Percentiles rank a stretch among this genome's conserved stretches.
Evolutionary conservation across 2,329 filamentous ascomycete genomes (phyloP).

Genomic region (Botrytis deweyae): DNA sequence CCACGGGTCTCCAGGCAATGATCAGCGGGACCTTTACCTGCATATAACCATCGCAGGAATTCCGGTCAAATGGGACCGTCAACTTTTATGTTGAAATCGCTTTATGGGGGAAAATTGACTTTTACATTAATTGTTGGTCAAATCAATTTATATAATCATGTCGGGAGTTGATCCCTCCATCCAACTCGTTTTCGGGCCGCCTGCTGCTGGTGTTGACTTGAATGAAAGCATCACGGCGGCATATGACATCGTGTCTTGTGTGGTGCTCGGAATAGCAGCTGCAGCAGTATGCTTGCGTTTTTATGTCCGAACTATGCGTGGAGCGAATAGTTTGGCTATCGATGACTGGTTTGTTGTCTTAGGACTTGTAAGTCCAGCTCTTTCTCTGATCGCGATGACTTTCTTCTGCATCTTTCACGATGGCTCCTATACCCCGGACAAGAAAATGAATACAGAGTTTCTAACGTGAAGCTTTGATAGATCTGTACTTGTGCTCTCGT

Average conservation of each 20-base stretch:
- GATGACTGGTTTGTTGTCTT: slow-evolving; percentile 13
- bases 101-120: background rate
- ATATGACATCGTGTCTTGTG: slow-evolving; percentile 16
- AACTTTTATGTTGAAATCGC: background rate
- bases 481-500: slow-evolving; percentile 3
- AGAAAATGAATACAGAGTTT: background rate
- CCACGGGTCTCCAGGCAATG: background rate
- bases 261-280: slow-evolving; percentile 12
- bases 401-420: background rate
- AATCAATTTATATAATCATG: background rate
- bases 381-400: background rate
- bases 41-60: slow-evolving; percentile 1
- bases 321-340: slow-evolving; percentile 12
- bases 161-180: slow-evolving; percentile 8
- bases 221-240: slow-evolving; percentile 4
- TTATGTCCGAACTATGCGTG: slow-evolving; percentile 7
- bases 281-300: slow-evolving; percentile 11
- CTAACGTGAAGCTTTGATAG: background rate
- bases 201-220: slow-evolving; percentile 1
- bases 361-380: slow-evolving; percentile 9
- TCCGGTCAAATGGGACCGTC: slow-evolving; percentile 1
- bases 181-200: slow-evolving; percentile 3
- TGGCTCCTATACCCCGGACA: background rate
- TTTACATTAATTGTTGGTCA: background rate
- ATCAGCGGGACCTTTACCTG: background rate